phyloP scores from a whole-genome alignment of 1,284 basidiomycete genomes.

The Afroboletus lepidellus region DNA sequence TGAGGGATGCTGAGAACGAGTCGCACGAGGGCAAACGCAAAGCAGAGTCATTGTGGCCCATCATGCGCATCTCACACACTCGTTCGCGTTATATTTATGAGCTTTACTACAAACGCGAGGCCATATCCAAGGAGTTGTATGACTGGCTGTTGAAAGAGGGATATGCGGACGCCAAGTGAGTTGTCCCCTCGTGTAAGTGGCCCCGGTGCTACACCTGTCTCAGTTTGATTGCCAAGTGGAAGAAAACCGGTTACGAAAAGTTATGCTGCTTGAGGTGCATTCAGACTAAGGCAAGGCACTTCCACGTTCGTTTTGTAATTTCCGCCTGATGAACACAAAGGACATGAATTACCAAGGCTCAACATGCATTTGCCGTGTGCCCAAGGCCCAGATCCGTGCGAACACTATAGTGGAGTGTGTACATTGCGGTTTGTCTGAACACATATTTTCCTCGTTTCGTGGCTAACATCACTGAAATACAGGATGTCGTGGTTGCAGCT shows the following conservation, averaged over 20 bases:
- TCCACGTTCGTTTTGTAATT: constrained; percentile 8
- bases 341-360: constrained; percentile 99
- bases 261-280: constrained; percentile 97
- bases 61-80: constrained; percentile 96
- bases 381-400: constrained; percentile 87
- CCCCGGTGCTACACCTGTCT: constrained; percentile 8
- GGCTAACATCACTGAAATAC: constrained; percentile 3
- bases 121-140: constrained; percentile 91
- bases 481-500: constrained; percentile 84
- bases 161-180: constrained; percentile 96
- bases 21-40: constrained; percentile 97
- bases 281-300: constrained; percentile 74
- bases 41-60: constrained; percentile 97
- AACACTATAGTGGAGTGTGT: constrained; percentile 97
- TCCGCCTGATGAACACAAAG: constrained; percentile 40
- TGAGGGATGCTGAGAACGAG: constrained; percentile 97
- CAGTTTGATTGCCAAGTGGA: constrained; percentile 99
- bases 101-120: constrained; percentile 97
- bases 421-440: constrained; percentile 79
- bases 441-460: constrained; percentile 7
- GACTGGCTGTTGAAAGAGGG: constrained; percentile 98
- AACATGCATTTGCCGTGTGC: constrained; percentile 98
- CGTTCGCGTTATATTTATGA: constrained; percentile 97
- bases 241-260: constrained; percentile 98
- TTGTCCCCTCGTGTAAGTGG: constrained; percentile 18